Conservation (phyloP, 1,284 basidiomycete genomes). For the Hortiboletus rubellus region DNA sequence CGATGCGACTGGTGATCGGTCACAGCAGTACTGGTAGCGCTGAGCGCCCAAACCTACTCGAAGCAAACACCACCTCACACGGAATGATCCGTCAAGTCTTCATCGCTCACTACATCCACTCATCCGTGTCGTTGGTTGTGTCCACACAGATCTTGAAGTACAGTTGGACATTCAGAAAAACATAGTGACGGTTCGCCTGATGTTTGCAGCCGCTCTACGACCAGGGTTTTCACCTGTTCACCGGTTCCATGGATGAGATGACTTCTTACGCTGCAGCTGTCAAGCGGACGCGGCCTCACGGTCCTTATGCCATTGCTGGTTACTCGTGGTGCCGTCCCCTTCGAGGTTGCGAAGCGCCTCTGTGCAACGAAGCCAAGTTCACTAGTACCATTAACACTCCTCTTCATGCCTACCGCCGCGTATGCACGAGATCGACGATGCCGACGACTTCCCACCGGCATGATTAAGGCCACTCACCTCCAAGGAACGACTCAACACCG, state of each 20-base stretch:
- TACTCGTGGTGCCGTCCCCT: constrained; percentile 52
- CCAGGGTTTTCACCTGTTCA: constrained; percentile 27
- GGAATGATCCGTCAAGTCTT: no score
- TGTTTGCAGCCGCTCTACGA: no score
- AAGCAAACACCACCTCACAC: no score
- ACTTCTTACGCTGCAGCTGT: constrained; percentile 41
- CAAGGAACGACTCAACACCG: constrained; percentile 25
- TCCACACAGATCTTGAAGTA: no score
- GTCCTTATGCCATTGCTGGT: constrained; percentile 48
- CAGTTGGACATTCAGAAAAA: no score
- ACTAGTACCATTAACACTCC: constrained; percentile 44
- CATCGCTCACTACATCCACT: no score
- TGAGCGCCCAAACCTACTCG: no score
- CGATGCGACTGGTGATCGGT: no score
- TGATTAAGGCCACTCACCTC: constrained; percentile 16
- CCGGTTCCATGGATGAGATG: constrained; percentile 44
- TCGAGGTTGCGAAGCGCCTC: constrained; percentile 45
- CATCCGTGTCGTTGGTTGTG: no score
- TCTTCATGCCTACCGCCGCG: constrained; percentile 34
- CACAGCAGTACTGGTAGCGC: no score
- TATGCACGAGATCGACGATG: constrained; percentile 39
- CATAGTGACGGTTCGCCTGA: no score
- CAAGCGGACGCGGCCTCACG: constrained; percentile 38
- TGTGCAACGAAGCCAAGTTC: constrained; percentile 40
- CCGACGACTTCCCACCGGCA: constrained; percentile 17